Evolutionary conservation across 768 basidiomycete species (phyloP).

Genomic region (Pisolithus tinctorius): DNA sequence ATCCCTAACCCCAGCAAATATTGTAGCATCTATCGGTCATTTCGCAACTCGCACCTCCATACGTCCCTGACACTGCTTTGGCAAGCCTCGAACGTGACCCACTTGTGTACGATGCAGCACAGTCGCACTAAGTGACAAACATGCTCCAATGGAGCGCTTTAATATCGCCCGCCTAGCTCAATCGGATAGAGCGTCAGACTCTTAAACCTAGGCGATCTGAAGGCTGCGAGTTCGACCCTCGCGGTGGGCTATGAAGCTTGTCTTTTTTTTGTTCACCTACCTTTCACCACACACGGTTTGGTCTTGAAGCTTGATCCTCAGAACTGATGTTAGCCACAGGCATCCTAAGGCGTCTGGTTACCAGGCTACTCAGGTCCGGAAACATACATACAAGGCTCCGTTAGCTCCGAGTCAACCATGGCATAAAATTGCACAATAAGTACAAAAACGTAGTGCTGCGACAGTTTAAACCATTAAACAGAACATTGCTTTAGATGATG

Average conservation of each 20-base stretch:
- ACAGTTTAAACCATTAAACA: constrained; percentile 31
- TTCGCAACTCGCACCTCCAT: no score
- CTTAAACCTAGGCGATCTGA: constrained; percentile 39
- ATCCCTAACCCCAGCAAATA: no score
- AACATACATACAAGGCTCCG: no score
- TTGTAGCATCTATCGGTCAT: no score
- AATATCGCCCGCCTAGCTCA: constrained; percentile 39
- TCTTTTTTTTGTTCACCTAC: background rate
- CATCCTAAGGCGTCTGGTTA: no score
- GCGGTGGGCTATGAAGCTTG: constrained; percentile 44
- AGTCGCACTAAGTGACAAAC: no score
- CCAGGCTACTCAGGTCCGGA: no score
- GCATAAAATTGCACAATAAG: constrained; percentile 34
- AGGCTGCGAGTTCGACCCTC: constrained; percentile 62
- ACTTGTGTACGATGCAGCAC: no score
- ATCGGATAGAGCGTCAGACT: constrained; percentile 52
- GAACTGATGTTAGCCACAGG: no score
- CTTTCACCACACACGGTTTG: background rate
- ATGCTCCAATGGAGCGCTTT: background rate
- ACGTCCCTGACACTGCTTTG: no score
- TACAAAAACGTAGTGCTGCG: constrained; percentile 32
- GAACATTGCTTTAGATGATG: constrained; percentile 35
- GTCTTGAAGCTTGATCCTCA: no score
- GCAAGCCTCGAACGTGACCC: no score
- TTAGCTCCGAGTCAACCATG: constrained; percentile 20